These are phyloP conservation scores for Cordia subcordata DNA, from an alignment of 257 asterid species.

Conservation along the genomic window DNA sequence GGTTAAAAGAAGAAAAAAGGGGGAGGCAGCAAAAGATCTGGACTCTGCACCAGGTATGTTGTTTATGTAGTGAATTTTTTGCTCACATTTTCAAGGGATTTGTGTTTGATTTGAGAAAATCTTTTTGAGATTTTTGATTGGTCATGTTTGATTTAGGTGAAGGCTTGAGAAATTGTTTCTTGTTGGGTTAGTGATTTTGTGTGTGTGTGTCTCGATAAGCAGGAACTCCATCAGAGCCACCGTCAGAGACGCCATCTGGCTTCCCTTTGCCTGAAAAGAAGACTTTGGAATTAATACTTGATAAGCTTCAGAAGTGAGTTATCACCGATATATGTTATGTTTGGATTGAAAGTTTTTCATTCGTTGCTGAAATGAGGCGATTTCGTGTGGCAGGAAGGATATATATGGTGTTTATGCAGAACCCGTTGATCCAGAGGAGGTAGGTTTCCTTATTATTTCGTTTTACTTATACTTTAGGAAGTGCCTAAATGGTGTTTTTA, in stretches of 20 bases:
- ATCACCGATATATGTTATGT: neutral
- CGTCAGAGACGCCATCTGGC: conserved; percentile 36
- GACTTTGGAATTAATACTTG: conserved; percentile 68
- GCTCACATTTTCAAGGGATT: neutral
- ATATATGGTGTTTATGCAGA: conserved; percentile 91
- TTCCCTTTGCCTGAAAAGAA: conserved; percentile 76
- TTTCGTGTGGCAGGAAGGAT: conserved; percentile 75
- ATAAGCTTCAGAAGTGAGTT: conserved; percentile 92
- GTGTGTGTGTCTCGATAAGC: conserved; percentile 12
- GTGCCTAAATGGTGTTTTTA: conserved; percentile 12
- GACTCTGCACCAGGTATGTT: conserved; percentile 67
- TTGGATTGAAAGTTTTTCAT: conserved; percentile 4
- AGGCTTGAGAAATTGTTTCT: too few species aligned
- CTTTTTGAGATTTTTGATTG: neutral
- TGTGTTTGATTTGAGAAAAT: conserved; percentile 1
- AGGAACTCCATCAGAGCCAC: conserved; percentile 62
- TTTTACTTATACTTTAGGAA: neutral
- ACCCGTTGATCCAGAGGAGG: conserved; percentile 99
- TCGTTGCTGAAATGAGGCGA: conserved; percentile 2
- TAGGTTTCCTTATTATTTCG: conserved; percentile 17
- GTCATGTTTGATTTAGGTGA: neutral
- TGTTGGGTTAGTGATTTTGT: neutral
- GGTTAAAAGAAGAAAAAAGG: conserved; percentile 35
- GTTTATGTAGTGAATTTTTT: neutral
- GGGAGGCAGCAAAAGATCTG: conserved; percentile 38